Conservation (phyloP, 192 early-diverging fungal genomes). For the Podila epicladia region DNA sequence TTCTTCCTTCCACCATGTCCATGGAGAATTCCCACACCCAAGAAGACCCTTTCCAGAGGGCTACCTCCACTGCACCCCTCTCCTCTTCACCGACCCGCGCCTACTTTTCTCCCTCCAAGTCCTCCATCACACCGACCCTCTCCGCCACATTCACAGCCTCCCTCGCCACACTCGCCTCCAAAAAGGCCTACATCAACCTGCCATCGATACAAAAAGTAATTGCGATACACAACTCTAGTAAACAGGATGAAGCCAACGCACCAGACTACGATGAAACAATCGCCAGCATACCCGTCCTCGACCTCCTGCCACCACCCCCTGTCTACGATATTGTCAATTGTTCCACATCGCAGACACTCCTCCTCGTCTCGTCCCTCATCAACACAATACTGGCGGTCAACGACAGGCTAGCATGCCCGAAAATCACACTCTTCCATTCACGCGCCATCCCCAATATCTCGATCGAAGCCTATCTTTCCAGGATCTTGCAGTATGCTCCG, state of each 20-base stretch:
- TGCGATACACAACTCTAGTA: constrained; percentile 17
- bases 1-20: background rate
- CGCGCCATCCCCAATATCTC: constrained; percentile 73
- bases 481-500: constrained; percentile 75
- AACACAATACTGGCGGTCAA: constrained; percentile 62
- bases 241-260: constrained; percentile 16
- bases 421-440: constrained; percentile 76
- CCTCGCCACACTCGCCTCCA: constrained; percentile 22
- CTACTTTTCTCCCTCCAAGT: constrained; percentile 29
- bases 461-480: constrained; percentile 69
- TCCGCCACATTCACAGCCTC: constrained; percentile 17
- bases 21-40: background rate
- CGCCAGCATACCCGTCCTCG: constrained; percentile 45
- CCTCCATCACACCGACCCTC: constrained; percentile 5
- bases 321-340: constrained; percentile 60
- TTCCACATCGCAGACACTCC: constrained; percentile 54
- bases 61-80: background rate
- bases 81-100: constrained; percentile 27
- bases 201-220: constrained; percentile 47
- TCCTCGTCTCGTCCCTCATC: constrained; percentile 58
- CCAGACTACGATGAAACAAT: constrained; percentile 42
- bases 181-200: constrained; percentile 40
- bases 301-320: constrained; percentile 40
- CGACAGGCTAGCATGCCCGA: constrained; percentile 50
- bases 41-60: constrained; percentile 1